phyloP scores from a whole-genome alignment of 495 filamentous ascomycete species.

The Neurospora hispaniola region DNA sequence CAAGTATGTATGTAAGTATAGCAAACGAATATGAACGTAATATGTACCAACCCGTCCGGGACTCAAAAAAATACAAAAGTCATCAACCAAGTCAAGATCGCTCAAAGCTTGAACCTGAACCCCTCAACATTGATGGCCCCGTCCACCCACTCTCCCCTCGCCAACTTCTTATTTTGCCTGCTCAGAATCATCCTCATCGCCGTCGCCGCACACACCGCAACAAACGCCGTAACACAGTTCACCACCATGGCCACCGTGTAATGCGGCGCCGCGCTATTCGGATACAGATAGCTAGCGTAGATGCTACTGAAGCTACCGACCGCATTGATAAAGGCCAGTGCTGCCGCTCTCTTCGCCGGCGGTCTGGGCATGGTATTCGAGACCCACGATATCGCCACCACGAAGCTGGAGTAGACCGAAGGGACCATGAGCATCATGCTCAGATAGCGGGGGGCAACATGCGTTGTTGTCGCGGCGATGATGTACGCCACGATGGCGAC shows the following conservation, averaged over 20 bases:
- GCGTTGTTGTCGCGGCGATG: conserved; percentile 57
- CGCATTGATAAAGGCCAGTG: conserved; percentile 71
- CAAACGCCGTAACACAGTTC: conserved; percentile 55
- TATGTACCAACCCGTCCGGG: not conserved
- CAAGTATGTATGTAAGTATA: not conserved
- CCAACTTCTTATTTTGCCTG: conserved; percentile 63
- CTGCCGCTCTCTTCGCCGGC: conserved; percentile 73
- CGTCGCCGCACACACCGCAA: conserved; percentile 57
- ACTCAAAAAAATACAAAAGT: not conserved
- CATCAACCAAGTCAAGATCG: not conserved
- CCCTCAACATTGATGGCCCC: conserved; percentile 46
- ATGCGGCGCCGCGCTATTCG: conserved; percentile 29
- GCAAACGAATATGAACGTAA: not conserved
- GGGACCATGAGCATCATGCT: conserved; percentile 78
- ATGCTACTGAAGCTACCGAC: conserved; percentile 65
- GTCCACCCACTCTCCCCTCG: conserved; percentile 38
- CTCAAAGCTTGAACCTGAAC: conserved; percentile 52
- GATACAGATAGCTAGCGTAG: conserved; percentile 63
- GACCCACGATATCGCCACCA: conserved; percentile 70
- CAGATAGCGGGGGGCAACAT: conserved; percentile 57
- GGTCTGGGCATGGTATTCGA: conserved; percentile 72
- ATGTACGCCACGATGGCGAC: conserved; percentile 66
- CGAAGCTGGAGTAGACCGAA: conserved; percentile 56
- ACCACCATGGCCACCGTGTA: conserved; percentile 63
- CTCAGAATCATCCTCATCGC: conserved; percentile 54